Evolutionary conservation across 768 basidiomycete species (phyloP), one percentile per base, ranked within the genome.

Genomic region (Russula brevipes): DNA sequence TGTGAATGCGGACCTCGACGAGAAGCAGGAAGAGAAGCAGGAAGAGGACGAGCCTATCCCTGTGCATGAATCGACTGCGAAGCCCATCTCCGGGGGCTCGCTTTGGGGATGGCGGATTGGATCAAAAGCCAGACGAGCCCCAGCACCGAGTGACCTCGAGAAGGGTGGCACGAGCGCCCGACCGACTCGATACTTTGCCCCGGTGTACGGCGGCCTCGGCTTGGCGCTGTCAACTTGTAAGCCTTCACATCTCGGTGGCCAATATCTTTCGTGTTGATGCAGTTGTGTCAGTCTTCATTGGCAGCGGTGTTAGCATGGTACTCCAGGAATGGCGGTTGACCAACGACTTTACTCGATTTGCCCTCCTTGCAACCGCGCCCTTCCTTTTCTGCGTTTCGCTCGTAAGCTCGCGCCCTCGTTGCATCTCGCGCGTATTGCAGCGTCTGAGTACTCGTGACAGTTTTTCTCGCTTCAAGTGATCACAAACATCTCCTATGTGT

Each of bases 401-500:
- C 69, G 89, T 89, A 70, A 72, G 85, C 61, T 4, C 54, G 38
- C 30, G 61, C 38, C 17, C 31, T 3, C 10, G 30, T 33, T 66
- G 57, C 24, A 56, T 36, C 39, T 9, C 24, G 24, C 24, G 24
- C 45, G 1, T 38, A 42, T 60, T n/a, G 55, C 31, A 57, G 55
- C 31, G 56, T 19, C 52, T 55, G 8, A 52, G 24, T 12, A 9
- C 39, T 4, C 3, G 41, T 49, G 30, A 47, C 57, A 91, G 87
- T 91, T 91, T 78, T 91, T 91, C 71, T 78, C 84, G 14, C 75
- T 86, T 36, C 88, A 89, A 73, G 81, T 89, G 41, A 67, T 91
- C 36, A 75, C 79, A n/a, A 86, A 82, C 60, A 52, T 89, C 35
- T 78, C 82, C 12, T 88, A 85, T 76, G 76, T 85, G 88, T 89